Conservation (phyloP, 345 rosid species). For the Isatis tinctoria region DNA sequence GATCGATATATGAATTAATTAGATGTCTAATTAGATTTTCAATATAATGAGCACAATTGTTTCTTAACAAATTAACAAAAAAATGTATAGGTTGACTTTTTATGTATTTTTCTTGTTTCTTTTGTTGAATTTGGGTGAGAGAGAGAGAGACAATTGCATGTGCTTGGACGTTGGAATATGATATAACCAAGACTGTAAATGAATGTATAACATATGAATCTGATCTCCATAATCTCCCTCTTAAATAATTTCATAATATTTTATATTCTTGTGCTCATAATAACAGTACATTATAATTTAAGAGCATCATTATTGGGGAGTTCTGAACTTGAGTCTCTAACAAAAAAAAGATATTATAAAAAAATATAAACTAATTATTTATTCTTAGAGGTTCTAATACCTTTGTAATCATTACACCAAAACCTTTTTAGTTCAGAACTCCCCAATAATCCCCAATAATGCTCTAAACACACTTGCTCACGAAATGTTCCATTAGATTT, state of each 20-base stretch:
- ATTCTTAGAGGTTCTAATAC: no score
- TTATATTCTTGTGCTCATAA: not conserved
- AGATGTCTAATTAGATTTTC: not conserved
- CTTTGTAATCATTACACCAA: no score
- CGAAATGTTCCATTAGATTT: not conserved
- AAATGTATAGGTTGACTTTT: slow-evolving; percentile 4
- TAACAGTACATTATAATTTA: not conserved
- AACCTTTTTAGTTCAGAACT: no score
- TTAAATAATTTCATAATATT: slow-evolving; percentile 6
- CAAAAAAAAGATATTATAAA: no score
- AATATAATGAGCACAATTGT: not conserved
- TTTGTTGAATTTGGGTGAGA: not conserved
- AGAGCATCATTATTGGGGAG: no score
- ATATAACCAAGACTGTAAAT: slow-evolving; percentile 6
- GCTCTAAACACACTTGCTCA: not conserved
- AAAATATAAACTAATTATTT: no score
- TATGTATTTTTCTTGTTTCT: not conserved
- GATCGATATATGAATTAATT: not conserved
- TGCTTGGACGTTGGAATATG: slow-evolving; percentile 17
- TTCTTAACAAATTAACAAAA: not conserved
- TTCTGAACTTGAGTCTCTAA: no score
- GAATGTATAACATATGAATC: slow-evolving; percentile 21
- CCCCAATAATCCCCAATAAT: no score
- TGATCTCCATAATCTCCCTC: slow-evolving; percentile 25
- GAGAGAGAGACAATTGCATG: slow-evolving; percentile 26